Evolutionary conservation across 75 land plant genomes (phyloP), one percentile per base, ranked within the genome.

Genomic region (Gnetum montanum): DNA sequence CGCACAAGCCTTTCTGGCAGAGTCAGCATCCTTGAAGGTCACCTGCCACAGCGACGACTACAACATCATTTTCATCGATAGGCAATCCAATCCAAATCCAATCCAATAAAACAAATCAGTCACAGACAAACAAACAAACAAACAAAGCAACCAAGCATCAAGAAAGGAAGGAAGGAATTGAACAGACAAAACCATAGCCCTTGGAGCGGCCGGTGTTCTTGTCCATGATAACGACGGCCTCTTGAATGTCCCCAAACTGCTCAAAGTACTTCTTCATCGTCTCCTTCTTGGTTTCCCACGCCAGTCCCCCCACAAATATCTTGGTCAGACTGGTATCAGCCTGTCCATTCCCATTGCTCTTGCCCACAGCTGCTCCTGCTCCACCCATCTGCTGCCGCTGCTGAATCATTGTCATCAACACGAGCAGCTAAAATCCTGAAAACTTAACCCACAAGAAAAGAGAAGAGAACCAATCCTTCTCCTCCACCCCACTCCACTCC

Each of bases 131-230:
- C n/a, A 43, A 43, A 16, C 20, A 20, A 43, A 16, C 45, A 16
- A 20, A 43, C 19, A 0, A 43, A 10, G 19, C n/a, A 43, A 16
- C 45, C 45, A 43, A n/a, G n/a, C 18, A 43, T n/a, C 20, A n/a
- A 43, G 41, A 11, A 38, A 38, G n/a, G 1, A 11, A 38, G 1
- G 15, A 38, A 38, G 10, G n/a, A n/a, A n/a, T n/a, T n/a, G n/a
- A n/a, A n/a, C 73, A 35, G 59, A 86, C 90, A 75, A 86, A 86
- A 34, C 90, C 90, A 64, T 86, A 86, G 55, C 90, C 90, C 61
- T 86, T 86, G 40, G 90, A 86, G 47, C 90, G 62, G 8, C 90
- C 90, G 6, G 90, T 83, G 51, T 75, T 79, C 68, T 86, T 86
- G 57, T 86, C 90, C 11, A 83, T 79, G 65, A 86, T 86, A 26